A percentile compares a stretch with the other conserved stretches of the same genome.
Conservation (phyloP, 2,329 filamentous ascomycete species). For the Whalleya microplaca region DNA sequence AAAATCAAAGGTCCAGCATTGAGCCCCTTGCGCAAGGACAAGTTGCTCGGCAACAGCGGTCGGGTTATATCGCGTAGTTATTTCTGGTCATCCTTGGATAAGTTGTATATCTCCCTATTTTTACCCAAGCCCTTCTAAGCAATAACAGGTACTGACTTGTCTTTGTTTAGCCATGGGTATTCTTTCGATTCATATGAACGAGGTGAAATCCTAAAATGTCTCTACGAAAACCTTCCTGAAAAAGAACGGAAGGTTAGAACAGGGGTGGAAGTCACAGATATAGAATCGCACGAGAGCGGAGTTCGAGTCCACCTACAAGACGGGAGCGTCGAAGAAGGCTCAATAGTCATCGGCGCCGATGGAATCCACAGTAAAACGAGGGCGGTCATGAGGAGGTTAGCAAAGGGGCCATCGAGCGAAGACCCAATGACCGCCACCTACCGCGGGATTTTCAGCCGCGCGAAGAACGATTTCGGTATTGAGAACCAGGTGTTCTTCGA, state of each 20-base stretch:
- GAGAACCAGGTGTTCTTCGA: not conserved
- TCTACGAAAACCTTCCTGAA: constrained; percentile 2
- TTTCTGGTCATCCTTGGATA: not conserved
- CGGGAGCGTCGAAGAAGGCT: constrained; percentile 8
- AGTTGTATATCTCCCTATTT: not conserved
- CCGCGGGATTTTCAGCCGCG: not conserved
- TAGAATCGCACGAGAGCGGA: not conserved
- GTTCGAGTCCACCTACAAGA: constrained; percentile 11
- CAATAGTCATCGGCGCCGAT: constrained; percentile 17
- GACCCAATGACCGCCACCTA: not conserved
- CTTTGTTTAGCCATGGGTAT: constrained; percentile 4
- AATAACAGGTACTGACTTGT: not conserved
- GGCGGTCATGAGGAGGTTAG: constrained; percentile 1
- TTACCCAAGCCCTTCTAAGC: not conserved
- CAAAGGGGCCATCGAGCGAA: not conserved
- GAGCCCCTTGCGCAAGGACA: not conserved
- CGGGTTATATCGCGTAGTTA: not conserved
- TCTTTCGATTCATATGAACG: not conserved
- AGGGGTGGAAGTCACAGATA: constrained; percentile 1
- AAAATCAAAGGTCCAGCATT: not conserved
- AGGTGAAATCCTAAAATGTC: not conserved
- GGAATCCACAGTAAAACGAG: constrained; percentile 15
- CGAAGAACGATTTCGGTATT: not conserved
- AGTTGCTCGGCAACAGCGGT: not conserved
- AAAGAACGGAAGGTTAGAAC: not conserved